Base-by-base conservation (phyloP, 331 rosid genomes). In the Stylosanthes scabra region DNA sequence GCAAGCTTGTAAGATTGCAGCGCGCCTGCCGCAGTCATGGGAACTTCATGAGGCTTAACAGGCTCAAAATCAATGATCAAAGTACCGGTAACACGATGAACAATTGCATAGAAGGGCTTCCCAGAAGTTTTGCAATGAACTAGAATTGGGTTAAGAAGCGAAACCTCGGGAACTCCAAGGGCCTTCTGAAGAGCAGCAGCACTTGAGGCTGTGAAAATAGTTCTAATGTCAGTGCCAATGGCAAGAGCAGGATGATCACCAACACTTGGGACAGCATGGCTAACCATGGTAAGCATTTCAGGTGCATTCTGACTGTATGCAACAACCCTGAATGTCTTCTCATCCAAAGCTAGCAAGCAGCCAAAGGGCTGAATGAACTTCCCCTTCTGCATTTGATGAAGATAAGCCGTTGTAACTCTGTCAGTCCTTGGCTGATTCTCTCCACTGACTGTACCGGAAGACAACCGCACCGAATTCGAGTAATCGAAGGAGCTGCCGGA, bases 261-360 rank as follows among this genome's bases (percentile, higher is more conserved):
- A 41, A 92, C 90, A 59, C 91, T 89, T 8, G 96, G 97, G 74
- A 92, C 97, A 5, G 97, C 90, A 80, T 91, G 96, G 71, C 81
- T 89, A 64, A 84, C 83, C 90, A 85, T 87, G 46, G 97, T 91
- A 73, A 91, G 85, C 91, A 91, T 83, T 78, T 91, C 97, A 66
- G 90, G 85, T 51, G 96, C 96, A 84, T 91, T 91, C 82, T 89
- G 93, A 82, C 97, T 91, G 81, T 91, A 91, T 1, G 93, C 97
- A 70, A 89, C 80, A 71, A 91, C 96, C 83, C 82, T 87, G 80
- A 79, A 83, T 51, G 90, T 87, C 80, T 91, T 91, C 67, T 91
- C 97, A 82, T 91, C 91, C 31, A 91, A 74, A 70, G 93, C 97
- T 31, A 91, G 82, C 86, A 91, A 78, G 84, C 96, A 91, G 14